A percentile compares a stretch with the other conserved stretches of the same genome.
Evolutionary conservation across 2,329 filamentous ascomycete genomes (phyloP).

Genomic region (Stagonosporopsis chrysanthemi): DNA sequence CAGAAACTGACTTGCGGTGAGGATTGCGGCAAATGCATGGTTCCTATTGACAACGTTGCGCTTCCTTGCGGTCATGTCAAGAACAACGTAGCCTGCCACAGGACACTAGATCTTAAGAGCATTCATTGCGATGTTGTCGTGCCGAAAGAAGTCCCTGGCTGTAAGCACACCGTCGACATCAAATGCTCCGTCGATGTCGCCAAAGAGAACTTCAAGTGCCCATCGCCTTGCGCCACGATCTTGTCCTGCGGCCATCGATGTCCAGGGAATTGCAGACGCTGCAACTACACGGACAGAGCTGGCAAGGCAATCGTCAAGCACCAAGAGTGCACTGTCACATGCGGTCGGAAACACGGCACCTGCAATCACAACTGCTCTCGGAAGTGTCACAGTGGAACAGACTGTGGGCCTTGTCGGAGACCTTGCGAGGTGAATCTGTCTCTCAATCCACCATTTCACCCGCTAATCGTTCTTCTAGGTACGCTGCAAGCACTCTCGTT

Average conservation of each 20-base stretch:
- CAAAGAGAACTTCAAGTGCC: constrained; percentile 62
- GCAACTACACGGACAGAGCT: constrained; percentile 51
- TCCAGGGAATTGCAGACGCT: constrained; percentile 57
- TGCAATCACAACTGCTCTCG: constrained; percentile 41
- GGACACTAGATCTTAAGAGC: constrained; percentile 51
- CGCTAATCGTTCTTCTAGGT: too few relatives aligned
- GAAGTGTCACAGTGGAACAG: constrained; percentile 35
- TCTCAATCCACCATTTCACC: too few relatives aligned
- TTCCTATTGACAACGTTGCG: constrained; percentile 26
- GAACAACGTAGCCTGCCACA: constrained; percentile 26
- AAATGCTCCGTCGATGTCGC: constrained; percentile 63
- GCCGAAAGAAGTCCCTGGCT: constrained; percentile 60
- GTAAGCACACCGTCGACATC: too few relatives aligned
- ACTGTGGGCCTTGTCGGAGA: constrained; percentile 34
- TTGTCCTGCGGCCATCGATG: constrained; percentile 69
- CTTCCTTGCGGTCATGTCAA: constrained; percentile 42
- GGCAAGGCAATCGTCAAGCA: constrained; percentile 17
- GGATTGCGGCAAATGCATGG: constrained; percentile 33
- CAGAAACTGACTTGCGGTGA: constrained; percentile 41
- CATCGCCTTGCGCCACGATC: constrained; percentile 53
- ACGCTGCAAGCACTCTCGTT: too few relatives aligned
- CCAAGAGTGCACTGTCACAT: constrained; percentile 28
- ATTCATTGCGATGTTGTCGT: constrained; percentile 62
- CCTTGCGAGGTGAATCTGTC: too few relatives aligned
- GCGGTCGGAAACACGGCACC: constrained; percentile 36